Conservation (phyloP, 129 eudicot species). For the Artemisia tridentata region DNA sequence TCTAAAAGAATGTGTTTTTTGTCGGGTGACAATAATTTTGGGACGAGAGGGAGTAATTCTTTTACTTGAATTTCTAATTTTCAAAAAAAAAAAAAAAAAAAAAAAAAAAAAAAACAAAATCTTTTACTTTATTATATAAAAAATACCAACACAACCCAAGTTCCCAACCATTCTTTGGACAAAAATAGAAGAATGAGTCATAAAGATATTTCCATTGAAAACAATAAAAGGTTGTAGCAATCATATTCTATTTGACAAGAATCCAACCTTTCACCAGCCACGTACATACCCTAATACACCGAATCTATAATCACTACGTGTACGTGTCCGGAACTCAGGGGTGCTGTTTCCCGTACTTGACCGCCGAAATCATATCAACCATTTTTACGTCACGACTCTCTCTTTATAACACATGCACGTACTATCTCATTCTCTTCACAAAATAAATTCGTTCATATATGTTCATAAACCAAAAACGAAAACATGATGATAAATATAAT, state of each 20-base stretch:
- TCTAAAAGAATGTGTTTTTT: too few species aligned
- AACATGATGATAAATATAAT: slow-evolving; percentile 27
- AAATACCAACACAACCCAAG: too few species aligned
- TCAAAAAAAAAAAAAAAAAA: too few species aligned
- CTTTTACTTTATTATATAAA: too few species aligned
- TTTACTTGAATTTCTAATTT: too few species aligned
- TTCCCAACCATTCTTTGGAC: too few species aligned
- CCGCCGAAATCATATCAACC: slow-evolving; percentile 34
- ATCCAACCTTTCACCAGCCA: slow-evolving; percentile 25
- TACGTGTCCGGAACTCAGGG: slow-evolving; percentile 1
- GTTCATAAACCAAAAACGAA: background rate
- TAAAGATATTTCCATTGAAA: too few species aligned
- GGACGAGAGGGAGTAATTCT: too few species aligned
- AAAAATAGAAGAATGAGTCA: too few species aligned
- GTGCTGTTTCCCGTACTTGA: slow-evolving; percentile 39
- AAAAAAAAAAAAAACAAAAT: too few species aligned
- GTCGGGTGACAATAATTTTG: too few species aligned
- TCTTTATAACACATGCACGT: background rate
- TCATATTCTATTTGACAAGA: slow-evolving; percentile 1
- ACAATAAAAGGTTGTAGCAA: too few species aligned
- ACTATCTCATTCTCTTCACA: background rate
- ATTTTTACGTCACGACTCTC: slow-evolving; percentile 20
- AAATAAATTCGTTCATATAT: background rate
- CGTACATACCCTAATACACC: slow-evolving; percentile 22
- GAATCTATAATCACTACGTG: slow-evolving; percentile 29